Conservation (phyloP, 371 early-diverging fungal genomes). For the Encephalitozoon hellem region DNA sequence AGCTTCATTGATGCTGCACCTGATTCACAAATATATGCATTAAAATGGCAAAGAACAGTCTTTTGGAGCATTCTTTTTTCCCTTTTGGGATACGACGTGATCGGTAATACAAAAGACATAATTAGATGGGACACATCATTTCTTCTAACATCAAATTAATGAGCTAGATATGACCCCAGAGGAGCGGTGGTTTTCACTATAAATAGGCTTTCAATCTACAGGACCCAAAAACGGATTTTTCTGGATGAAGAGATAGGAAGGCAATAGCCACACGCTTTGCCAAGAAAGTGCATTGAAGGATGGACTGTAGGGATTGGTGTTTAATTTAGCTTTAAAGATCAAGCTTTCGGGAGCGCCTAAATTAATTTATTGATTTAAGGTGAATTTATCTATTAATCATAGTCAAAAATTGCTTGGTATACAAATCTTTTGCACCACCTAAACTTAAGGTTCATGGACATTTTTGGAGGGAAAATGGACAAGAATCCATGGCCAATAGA, state of each 20-base stretch:
- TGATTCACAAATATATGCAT: neutral
- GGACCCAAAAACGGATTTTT: neutral
- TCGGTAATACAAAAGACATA: neutral
- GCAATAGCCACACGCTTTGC: neutral
- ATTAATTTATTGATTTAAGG: constrained; percentile 5
- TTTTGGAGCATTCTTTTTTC: neutral
- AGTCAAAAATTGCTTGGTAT: neutral
- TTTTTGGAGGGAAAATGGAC: constrained; percentile 1
- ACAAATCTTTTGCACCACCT: neutral
- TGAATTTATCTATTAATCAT: constrained; percentile 15
- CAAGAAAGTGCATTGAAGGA: neutral
- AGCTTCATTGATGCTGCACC: neutral
- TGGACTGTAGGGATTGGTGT: neutral
- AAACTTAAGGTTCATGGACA: neutral
- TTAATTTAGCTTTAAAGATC: neutral
- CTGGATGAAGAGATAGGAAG: neutral
- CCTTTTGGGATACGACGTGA: neutral
- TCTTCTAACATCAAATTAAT: neutral
- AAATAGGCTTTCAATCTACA: neutral
- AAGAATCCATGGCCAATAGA: neutral
- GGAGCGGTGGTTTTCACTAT: neutral
- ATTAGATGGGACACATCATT: neutral
- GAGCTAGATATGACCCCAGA: neutral
- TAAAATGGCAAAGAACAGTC: neutral
- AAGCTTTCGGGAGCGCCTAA: neutral